phyloP scores from a whole-genome alignment of 2,329 filamentous ascomycete species.

The Dothistroma septosporum region DNA sequence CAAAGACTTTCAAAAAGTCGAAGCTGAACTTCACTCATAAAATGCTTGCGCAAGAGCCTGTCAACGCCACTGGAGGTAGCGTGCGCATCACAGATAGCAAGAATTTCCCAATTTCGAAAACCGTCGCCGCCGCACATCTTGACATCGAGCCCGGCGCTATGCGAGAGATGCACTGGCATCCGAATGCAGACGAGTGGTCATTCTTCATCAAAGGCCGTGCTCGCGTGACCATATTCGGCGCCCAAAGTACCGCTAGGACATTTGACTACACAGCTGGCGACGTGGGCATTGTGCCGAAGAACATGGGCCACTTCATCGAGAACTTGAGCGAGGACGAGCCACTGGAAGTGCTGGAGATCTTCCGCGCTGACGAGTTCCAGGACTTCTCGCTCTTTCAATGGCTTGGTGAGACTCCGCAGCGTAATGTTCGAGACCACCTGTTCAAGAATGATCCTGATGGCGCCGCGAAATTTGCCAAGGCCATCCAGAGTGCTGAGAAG shows the following conservation, averaged over 20 bases:
- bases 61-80: conserved; percentile 62
- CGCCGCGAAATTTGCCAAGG: conserved; percentile 59
- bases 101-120: conserved; percentile 70
- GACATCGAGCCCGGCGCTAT: conserved; percentile 67
- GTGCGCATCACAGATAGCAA: conserved; percentile 72
- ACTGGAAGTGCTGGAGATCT: conserved; percentile 71
- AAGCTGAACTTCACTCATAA: conserved; percentile 66
- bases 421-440: conserved; percentile 55
- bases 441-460: conserved; percentile 60
- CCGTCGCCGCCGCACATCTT: conserved; percentile 67
- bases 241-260: conserved; percentile 64
- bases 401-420: conserved; percentile 69
- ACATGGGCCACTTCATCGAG: conserved; percentile 79
- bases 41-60: conserved; percentile 65
- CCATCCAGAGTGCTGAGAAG: conserved; percentile 59
- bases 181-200: conserved; percentile 73
- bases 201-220: conserved; percentile 72
- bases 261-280: conserved; percentile 74
- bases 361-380: conserved; percentile 60
- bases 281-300: conserved; percentile 69
- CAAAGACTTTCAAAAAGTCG: conserved; percentile 61
- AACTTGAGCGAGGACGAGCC: conserved; percentile 70
- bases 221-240: conserved; percentile 69
- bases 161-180: conserved; percentile 81
- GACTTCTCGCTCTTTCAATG: conserved; percentile 73